Evolutionary conservation across 2,329 filamentous ascomycete species (phyloP).

Genomic region (Hypoxylon sp.): DNA sequence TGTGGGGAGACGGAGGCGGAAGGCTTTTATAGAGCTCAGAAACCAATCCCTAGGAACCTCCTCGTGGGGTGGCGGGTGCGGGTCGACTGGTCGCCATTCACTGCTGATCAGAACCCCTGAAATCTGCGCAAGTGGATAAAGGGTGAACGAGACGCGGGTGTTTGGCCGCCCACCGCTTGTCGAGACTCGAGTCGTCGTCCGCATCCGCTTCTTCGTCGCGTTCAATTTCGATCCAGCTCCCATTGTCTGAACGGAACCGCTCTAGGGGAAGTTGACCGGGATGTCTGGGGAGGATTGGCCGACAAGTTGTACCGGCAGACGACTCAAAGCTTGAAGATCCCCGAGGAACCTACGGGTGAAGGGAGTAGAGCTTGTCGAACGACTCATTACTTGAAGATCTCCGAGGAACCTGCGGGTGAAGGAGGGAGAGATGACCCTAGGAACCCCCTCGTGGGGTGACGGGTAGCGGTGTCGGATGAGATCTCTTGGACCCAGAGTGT

Average conservation of each 20-base stretch:
- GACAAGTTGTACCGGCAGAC: constrained; percentile 25
- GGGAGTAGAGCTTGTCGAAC: neutral
- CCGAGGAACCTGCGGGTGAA: constrained; percentile 29
- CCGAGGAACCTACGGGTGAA: constrained; percentile 13
- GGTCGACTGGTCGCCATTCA: constrained; percentile 26
- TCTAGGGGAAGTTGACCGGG: constrained; percentile 32
- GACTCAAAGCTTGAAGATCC: constrained; percentile 8
- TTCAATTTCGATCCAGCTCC: constrained; percentile 27
- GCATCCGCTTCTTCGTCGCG: constrained; percentile 27
- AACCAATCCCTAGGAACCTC: constrained; percentile 16
- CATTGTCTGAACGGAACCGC: constrained; percentile 35
- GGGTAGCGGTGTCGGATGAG: constrained; percentile 35
- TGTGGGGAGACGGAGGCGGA: constrained; percentile 1
- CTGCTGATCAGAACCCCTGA: constrained; percentile 36
- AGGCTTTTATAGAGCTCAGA: neutral
- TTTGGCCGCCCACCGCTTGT: constrained; percentile 36
- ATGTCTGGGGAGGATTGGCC: constrained; percentile 29
- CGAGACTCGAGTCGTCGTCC: neutral
- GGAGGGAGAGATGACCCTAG: constrained; percentile 13
- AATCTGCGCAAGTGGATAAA: constrained; percentile 7
- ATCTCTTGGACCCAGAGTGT: constrained; percentile 5
- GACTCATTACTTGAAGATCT: no score
- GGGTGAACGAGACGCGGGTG: constrained; percentile 36
- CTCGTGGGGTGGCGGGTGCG: constrained; percentile 7
- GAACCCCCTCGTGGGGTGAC: constrained; percentile 17